These are phyloP conservation scores for Lepidium aucheri DNA, from an alignment of 345 rosid genomes.

Conservation along the genomic window DNA sequence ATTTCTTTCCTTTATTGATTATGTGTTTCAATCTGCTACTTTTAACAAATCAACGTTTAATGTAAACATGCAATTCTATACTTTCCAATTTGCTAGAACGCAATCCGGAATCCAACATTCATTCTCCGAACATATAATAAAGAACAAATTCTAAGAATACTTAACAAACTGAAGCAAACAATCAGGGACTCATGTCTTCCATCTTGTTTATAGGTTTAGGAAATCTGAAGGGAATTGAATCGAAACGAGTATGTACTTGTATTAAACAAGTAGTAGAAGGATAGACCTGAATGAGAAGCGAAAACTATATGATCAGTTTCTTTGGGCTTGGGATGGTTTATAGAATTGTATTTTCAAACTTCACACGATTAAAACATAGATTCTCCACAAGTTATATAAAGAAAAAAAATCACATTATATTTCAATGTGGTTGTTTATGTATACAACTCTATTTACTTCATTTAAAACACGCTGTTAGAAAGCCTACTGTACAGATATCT, in stretches of 20 bases:
- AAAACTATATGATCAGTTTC: no score
- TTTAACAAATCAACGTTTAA: neutral
- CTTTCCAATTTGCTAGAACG: neutral
- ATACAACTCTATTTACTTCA: neutral
- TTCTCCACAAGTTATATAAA: neutral
- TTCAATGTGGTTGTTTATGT: constrained; percentile 8
- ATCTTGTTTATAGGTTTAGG: no score
- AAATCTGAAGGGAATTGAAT: no score
- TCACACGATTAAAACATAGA: neutral
- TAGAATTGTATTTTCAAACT: neutral
- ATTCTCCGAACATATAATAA: no score
- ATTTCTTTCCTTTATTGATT: neutral
- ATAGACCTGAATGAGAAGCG: no score
- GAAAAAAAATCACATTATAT: neutral
- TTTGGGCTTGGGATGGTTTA: no score
- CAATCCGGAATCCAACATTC: no score
- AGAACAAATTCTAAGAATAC: no score
- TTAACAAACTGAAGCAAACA: no score
- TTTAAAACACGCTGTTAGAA: constrained; percentile 1
- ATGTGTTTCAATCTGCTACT: neutral
- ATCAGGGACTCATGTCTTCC: no score
- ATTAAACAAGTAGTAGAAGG: no score
- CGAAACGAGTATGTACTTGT: no score
- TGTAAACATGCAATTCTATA: neutral
- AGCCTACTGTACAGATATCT: neutral